Conservation (phyloP, 345 rosid species). For the Carallia pectinifolia region DNA sequence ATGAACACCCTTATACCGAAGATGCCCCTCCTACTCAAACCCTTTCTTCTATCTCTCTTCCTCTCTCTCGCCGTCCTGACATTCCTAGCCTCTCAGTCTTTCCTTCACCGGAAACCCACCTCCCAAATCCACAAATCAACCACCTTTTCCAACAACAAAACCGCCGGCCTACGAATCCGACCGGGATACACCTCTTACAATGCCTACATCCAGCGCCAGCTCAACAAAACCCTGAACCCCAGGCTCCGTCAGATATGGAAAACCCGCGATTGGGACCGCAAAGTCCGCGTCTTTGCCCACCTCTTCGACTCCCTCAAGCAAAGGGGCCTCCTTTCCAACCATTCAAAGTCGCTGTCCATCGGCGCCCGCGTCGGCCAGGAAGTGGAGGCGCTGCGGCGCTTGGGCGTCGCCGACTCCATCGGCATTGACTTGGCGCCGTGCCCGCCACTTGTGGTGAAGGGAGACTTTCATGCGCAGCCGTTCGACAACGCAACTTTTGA, state of each 20-base stretch:
- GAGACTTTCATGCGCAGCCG: conserved; percentile 45
- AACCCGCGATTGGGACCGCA: conserved; percentile 47
- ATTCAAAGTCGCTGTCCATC: conserved; percentile 33
- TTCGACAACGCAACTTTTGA: conserved; percentile 37
- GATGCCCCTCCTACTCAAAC: conserved; percentile 24
- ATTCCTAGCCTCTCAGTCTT: conserved; percentile 20
- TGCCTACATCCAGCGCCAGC: conserved; percentile 33
- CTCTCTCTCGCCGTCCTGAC: conserved; percentile 23
- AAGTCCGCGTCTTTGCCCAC: conserved; percentile 29
- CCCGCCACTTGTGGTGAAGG: conserved; percentile 40
- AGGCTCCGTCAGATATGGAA: conserved; percentile 38
- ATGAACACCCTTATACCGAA: conserved; percentile 13
- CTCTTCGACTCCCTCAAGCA: conserved; percentile 30
- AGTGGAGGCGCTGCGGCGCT: conserved; percentile 30
- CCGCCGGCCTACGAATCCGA: conserved; percentile 34
- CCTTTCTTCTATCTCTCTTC: conserved; percentile 30
- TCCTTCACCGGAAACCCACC: conserved; percentile 2
- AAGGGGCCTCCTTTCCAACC: conserved; percentile 20
- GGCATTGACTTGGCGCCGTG: conserved; percentile 41
- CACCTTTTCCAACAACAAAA: neutral
- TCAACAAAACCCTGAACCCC: conserved; percentile 44
- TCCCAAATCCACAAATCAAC: neutral
- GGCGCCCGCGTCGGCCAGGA: conserved; percentile 49
- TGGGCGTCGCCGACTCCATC: conserved; percentile 34
- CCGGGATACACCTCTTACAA: conserved; percentile 38